Evolutionary conservation across 2,329 filamentous ascomycete genomes (phyloP).

Genomic region (Fragosphaeria purpurea): DNA sequence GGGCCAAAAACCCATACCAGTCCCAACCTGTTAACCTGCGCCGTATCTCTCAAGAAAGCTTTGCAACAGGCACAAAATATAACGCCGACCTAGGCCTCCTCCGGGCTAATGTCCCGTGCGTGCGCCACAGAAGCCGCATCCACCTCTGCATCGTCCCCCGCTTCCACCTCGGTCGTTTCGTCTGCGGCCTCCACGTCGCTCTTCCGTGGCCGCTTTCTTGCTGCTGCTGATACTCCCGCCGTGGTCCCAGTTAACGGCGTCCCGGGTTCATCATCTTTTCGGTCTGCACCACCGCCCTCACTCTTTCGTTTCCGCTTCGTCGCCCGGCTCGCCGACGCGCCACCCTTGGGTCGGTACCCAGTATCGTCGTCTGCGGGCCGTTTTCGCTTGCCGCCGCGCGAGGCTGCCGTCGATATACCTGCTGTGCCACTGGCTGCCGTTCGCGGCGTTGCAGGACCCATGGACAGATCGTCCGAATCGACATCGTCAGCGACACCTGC

Average conservation of each 20-base stretch:
- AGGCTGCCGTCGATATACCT: constrained; percentile 5
- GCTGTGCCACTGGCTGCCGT: constrained; percentile 6
- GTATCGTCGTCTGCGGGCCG: constrained; percentile 41
- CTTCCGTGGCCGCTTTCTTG: constrained; percentile 23
- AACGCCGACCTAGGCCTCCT: no score
- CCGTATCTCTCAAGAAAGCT: no score
- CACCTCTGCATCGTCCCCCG: neutral
- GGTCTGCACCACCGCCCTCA: constrained; percentile 19
- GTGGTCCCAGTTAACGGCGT: neutral
- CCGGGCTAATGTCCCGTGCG: no score
- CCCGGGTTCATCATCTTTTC: constrained; percentile 26
- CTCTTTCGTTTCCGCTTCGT: constrained; percentile 52
- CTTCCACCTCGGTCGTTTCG: neutral
- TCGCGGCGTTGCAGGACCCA: constrained; percentile 9
- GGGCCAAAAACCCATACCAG: no score
- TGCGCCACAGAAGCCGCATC: neutral
- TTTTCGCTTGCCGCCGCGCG: constrained; percentile 41
- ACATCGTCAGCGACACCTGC: constrained; percentile 16
- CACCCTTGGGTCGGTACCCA: constrained; percentile 50
- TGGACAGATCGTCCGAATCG: constrained; percentile 13
- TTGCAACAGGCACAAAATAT: no score
- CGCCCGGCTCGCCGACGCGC: constrained; percentile 35
- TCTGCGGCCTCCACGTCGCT: constrained; percentile 20
- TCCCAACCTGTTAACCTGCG: no score
- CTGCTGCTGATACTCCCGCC: neutral